Base-by-base conservation (phyloP, 345 rosid genomes). In the Salix brachista region DNA sequence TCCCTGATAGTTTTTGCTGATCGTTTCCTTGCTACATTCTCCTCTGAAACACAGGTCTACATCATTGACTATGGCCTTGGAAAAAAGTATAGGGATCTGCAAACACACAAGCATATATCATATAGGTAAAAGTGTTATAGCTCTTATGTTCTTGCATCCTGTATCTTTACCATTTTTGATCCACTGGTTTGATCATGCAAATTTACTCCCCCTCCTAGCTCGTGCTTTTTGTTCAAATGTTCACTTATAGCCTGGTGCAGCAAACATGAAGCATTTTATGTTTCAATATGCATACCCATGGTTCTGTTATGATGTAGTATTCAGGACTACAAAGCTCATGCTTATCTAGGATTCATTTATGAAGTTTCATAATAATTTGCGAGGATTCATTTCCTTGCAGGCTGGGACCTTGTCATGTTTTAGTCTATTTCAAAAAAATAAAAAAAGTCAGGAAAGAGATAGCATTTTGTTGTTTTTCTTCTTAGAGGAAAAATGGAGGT, bases 1-100 rank as follows among this genome's bases (percentile, higher is more conserved):
- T 28, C 21, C 23, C 25, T 18, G 16, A 52, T 13, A 50, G 64
- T 56, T 46, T 17, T 26, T 32, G 3, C 65, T 71, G 64, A 62
- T 30, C 5, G 32, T 72, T 28, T 72, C 48, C n/a, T 67, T 28
- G 41, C 28, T 60, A 61, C 58, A 10, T 52, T 56, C 37, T 19
- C 36, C 52, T 58, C 16, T 23, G 8, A 64, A 69, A 11, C 14
- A 9, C 78, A 82, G 84, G 81, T 82, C 56, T 82, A 82, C 19
- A 67, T 78, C 25, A 82, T 82, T 82, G 84, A 82, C 48, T 82
- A 74, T 78, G 84, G 84, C 32, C 81, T 82, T 70, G 84, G 81
- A 21, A 82, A 82, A 60, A 82, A 82, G 72, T 82, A 82, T 34
- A 78, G 75, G 73, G 84, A 82, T 66, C 79, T 78, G 67, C 84